These are phyloP conservation scores for Pelargonium nanum DNA, from an alignment of 345 rosid species.

Conservation along the genomic window DNA sequence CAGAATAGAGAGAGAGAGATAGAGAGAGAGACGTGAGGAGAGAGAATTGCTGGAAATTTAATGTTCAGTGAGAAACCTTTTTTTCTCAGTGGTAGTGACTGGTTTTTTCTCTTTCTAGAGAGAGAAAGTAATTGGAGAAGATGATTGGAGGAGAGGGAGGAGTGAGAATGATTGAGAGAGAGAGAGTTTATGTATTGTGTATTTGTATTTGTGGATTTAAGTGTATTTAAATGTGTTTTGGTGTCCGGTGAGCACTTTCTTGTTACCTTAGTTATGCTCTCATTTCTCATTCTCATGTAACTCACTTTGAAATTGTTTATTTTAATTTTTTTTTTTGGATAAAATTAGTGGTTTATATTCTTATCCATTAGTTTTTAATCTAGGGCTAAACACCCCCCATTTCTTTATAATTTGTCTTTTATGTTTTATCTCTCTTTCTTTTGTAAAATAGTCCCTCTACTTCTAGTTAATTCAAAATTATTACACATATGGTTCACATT, in stretches of 20 bases:
- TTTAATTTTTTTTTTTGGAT: too few species aligned
- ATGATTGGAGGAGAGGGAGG: constrained; percentile 17
- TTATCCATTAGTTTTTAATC: too few species aligned
- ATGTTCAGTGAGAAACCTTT: background rate
- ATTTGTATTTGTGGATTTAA: constrained; percentile 22
- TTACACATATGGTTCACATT: too few species aligned
- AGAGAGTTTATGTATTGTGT: background rate
- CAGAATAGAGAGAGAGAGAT: background rate
- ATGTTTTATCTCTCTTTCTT: too few species aligned
- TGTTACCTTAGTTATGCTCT: background rate
- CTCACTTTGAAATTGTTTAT: too few species aligned
- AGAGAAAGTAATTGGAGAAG: constrained; percentile 4
- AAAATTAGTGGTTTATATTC: too few species aligned
- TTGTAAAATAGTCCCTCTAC: too few species aligned
- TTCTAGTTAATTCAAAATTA: too few species aligned
- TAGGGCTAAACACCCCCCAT: too few species aligned
- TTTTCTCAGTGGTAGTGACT: background rate
- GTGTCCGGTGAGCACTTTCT: constrained; percentile 19
- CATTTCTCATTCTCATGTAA: too few species aligned
- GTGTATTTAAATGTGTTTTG: constrained; percentile 31
- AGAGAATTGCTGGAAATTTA: background rate
- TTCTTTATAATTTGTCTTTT: too few species aligned
- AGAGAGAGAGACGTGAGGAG: background rate
- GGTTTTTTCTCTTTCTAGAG: background rate
- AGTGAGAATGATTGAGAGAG: too few species aligned